Evolutionary conservation across 2,329 filamentous ascomycete genomes (phyloP).

Genomic region (Xylaria arbuscula): DNA sequence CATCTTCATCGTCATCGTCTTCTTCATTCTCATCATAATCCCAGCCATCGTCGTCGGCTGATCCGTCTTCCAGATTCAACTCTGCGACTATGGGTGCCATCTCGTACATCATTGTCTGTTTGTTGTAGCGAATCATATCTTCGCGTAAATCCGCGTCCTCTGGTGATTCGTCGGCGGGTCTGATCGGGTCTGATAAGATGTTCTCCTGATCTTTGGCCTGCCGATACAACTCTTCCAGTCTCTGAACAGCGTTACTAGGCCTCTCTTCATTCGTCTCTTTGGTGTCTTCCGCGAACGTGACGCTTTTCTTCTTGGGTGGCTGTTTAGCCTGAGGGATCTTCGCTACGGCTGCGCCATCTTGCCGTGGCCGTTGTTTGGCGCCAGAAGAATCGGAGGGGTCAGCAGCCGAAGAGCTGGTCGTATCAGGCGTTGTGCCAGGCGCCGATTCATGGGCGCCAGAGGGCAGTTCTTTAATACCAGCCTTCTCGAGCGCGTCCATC

Average conservation of each 20-base stretch:
- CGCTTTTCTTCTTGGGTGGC: conserved; percentile 60
- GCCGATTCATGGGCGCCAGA: conserved; percentile 45
- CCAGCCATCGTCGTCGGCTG: conserved; percentile 65
- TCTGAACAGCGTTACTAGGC: conserved; percentile 57
- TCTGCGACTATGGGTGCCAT: conserved; percentile 93
- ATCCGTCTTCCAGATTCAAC: conserved; percentile 80
- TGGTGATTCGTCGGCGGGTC: conserved; percentile 78
- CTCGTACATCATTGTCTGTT: conserved; percentile 70
- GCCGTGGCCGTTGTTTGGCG: conserved; percentile 2
- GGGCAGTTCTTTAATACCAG: conserved; percentile 68
- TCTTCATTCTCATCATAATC: conserved; percentile 65
- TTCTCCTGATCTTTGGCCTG: conserved; percentile 66
- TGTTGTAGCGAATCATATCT: conserved; percentile 90
- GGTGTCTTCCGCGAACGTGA: conserved; percentile 72
- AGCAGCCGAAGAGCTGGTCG: conserved; percentile 36
- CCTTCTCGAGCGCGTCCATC: conserved; percentile 78
- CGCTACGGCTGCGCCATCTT: conserved; percentile 13
- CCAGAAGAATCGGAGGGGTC: conserved; percentile 12
- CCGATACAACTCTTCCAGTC: conserved; percentile 67
- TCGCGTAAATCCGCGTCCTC: conserved; percentile 84
- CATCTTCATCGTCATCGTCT: conserved; percentile 71
- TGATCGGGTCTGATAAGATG: conserved; percentile 63
- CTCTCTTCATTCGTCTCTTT: conserved; percentile 57
- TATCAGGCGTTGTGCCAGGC: conserved; percentile 30
- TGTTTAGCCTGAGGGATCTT: conserved; percentile 28